Evolutionary conservation across 2,329 filamentous ascomycete genomes (phyloP), one percentile per base, ranked within the genome.

Genomic region (Allantophomopsis cytisporea): DNA sequence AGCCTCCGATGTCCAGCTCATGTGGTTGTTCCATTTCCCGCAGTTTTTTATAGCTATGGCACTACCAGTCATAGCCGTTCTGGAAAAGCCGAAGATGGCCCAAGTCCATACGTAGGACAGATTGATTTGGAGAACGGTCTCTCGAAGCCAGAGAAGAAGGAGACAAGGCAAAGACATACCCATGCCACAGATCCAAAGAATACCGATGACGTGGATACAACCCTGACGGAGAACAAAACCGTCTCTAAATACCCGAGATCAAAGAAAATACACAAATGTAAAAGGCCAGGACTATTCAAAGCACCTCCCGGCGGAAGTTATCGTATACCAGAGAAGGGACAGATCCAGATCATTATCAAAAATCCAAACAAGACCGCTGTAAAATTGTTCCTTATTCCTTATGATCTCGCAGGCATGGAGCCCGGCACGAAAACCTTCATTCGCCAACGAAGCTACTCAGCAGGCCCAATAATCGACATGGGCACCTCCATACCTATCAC

Each of bases 341-440:
- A 96, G 59, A 67, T 98, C 12, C 91, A 98, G 52, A 94, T 98
- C 46, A 81, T 98, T 45, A 85, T 98, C 57, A 96, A 96, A 58
- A 98, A 96, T 52, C 89, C 88, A 13, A 94, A 96, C 63, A 96
- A 96, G 56, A 96, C 91, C 3, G 91, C 91, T 1, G 89, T 96
- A 40, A 96, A 98, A 58, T 67, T 98, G 1, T 96, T 96, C 50
- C 69, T 96, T 17, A 76, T 98, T 2, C 91, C 89, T 0, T 98
- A 96, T 50, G 87, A 96, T 55, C 66, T 98, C 1, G 71, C 76
- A 1, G 89, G 86, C 38, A 98, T 98, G 89, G 82, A 91, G 45
- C 74, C 86, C 0, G 87, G 87, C 0, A 93, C 86, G 13, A 96
- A 96, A 60, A 98, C 91, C 0, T 96, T 96, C 50, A 82, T 98